Evolutionary conservation across 108 stramenopile genomes (phyloP).

Genomic region (Fistulifera pelliculosa): DNA sequence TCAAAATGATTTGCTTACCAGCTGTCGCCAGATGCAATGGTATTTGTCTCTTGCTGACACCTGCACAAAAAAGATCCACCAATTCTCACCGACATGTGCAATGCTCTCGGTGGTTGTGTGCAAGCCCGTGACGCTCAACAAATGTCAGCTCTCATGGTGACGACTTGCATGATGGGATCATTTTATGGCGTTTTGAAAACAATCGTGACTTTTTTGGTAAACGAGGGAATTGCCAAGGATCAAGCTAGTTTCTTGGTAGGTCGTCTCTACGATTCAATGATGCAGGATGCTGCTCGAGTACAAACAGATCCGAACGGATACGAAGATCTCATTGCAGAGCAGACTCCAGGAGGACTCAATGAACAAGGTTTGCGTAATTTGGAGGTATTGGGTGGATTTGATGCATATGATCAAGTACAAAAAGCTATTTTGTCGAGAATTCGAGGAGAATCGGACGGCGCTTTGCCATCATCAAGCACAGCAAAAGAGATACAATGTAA

Average conservation of each 20-base stretch:
- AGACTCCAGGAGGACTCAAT: slow-evolving; percentile 81
- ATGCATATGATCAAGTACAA: slow-evolving; percentile 43
- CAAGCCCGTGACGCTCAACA: slow-evolving; percentile 33
- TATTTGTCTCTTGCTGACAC: slow-evolving; percentile 17
- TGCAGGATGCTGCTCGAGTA: slow-evolving; percentile 45
- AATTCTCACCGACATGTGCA: slow-evolving; percentile 5
- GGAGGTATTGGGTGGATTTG: slow-evolving; percentile 40
- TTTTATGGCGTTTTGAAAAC: slow-evolving; percentile 45
- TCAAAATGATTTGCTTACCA: slow-evolving; percentile 74
- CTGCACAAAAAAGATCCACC: neutral
- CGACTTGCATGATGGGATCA: slow-evolving; percentile 48
- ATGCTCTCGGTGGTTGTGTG: slow-evolving; percentile 41
- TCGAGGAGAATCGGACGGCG: too few relatives aligned
- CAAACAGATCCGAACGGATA: slow-evolving; percentile 36
- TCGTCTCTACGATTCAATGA: slow-evolving; percentile 45
- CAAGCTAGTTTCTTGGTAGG: slow-evolving; percentile 36
- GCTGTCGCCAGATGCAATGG: slow-evolving; percentile 49
- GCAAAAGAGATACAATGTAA: too few relatives aligned
- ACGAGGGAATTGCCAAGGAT: slow-evolving; percentile 22
- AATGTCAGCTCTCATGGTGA: slow-evolving; percentile 52
- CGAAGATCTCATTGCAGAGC: slow-evolving; percentile 72
- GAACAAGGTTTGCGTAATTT: slow-evolving; percentile 65
- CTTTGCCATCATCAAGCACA: too few relatives aligned
- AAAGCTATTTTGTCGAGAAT: slow-evolving; percentile 46
- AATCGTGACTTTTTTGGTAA: slow-evolving; percentile 50